These are phyloP conservation scores for Jackrogersella multiformis DNA, from an alignment of 495 filamentous ascomycete genomes.

Conservation along the genomic window DNA sequence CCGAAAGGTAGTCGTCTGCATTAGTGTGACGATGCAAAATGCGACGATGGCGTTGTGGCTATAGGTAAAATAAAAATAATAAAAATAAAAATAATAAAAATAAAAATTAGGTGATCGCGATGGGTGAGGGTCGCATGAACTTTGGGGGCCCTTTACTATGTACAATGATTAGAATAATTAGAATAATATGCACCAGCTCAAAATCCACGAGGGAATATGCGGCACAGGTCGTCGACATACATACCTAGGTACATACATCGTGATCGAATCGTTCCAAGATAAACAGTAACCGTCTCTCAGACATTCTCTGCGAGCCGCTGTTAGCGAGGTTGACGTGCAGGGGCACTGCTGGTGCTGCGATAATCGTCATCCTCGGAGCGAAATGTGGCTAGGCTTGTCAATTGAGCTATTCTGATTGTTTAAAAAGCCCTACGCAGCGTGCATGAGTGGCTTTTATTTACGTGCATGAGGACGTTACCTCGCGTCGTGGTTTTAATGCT, in stretches of 20 bases:
- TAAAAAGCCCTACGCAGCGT: slow-evolving; percentile 36
- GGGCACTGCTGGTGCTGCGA: slow-evolving; percentile 26
- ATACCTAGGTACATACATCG: slow-evolving; percentile 17
- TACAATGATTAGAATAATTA: too few relatives aligned
- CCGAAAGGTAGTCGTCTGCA: slow-evolving; percentile 34
- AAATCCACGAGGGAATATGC: slow-evolving; percentile 14
- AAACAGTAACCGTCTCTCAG: slow-evolving; percentile 13
- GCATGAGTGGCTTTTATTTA: slow-evolving; percentile 34
- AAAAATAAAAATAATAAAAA: too few relatives aligned
- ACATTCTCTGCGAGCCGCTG: slow-evolving; percentile 43
- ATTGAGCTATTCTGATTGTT: slow-evolving; percentile 33
- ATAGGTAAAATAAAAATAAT: too few relatives aligned
- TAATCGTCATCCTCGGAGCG: slow-evolving; percentile 33
- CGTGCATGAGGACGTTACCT: slow-evolving; percentile 40
- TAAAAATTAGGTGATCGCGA: slow-evolving; percentile 18
- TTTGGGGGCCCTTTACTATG: slow-evolving; percentile 7
- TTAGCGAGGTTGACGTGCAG: slow-evolving; percentile 42
- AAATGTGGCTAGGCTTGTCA: slow-evolving; percentile 35
- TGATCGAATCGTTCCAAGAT: slow-evolving; percentile 37
- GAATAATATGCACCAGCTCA: slow-evolving; percentile 3
- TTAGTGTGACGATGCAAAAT: slow-evolving; percentile 34
- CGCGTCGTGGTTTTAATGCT: slow-evolving; percentile 37
- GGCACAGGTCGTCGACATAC: slow-evolving; percentile 15
- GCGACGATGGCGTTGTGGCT: slow-evolving; percentile 26
- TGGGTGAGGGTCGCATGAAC: slow-evolving; percentile 30